Percentiles rank a stretch among this genome's conserved stretches.
Evolutionary conservation across 1,139 yeast species (phyloP).

Genomic region (Casaregolazyma suthepensis): DNA sequence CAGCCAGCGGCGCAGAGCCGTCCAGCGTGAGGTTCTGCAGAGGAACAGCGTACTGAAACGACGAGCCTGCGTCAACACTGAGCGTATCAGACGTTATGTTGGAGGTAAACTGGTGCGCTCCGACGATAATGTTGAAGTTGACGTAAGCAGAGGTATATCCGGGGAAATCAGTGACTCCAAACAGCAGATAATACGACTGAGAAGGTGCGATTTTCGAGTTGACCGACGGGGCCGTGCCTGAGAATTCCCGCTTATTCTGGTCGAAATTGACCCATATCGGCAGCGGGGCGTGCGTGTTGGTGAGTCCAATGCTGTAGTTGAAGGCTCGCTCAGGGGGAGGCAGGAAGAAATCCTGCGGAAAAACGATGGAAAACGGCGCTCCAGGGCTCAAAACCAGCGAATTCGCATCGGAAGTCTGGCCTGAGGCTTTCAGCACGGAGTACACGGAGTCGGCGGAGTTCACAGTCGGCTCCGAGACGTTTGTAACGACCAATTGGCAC

Average conservation of each 20-base stretch:
- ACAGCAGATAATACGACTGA: constrained; percentile 58
- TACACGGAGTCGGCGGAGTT: constrained; percentile 15
- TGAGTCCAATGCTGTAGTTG: constrained; percentile 75
- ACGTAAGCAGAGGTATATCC: constrained; percentile 74
- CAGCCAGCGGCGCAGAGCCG: constrained; percentile 40
- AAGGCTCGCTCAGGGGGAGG: constrained; percentile 28
- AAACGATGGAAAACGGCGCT: constrained; percentile 53
- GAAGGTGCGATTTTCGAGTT: constrained; percentile 87
- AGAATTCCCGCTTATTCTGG: constrained; percentile 49
- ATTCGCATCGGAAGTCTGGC: constrained; percentile 49
- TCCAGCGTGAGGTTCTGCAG: constrained; percentile 55
- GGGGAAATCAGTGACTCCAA: constrained; percentile 71
- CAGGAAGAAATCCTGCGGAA: constrained; percentile 52
- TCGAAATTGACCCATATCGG: constrained; percentile 83
- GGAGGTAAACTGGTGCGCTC: constrained; percentile 81
- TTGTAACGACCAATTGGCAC: constrained; percentile 57
- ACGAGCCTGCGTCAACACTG: constrained; percentile 60
- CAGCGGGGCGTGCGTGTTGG: constrained; percentile 73
- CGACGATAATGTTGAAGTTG: constrained; percentile 66
- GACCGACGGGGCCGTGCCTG: constrained; percentile 84
- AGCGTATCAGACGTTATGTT: constrained; percentile 39
- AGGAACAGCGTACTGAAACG: constrained; percentile 56
- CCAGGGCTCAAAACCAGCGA: constrained; percentile 74
- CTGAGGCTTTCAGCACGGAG: constrained; percentile 22
- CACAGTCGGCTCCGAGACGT: constrained; percentile 23